phyloP scores from a whole-genome alignment of 2,329 filamentous ascomycete species.

The Chrysoporthe puriensis region DNA sequence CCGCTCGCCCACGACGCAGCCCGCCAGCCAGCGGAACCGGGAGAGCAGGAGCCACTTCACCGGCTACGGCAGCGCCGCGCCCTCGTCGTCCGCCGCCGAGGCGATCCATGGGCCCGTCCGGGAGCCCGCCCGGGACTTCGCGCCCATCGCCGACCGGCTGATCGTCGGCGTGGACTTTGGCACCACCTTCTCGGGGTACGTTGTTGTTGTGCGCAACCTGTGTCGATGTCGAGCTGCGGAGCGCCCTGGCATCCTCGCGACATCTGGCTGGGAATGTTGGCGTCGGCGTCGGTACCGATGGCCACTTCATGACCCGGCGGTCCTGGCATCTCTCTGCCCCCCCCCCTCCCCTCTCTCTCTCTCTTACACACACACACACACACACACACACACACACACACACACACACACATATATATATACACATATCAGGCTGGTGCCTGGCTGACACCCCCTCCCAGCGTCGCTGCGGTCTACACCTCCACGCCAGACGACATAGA shows the following conservation, averaged over 20 bases:
- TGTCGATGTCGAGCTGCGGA: background rate
- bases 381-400: too few relatives aligned
- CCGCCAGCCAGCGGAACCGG: conserved; percentile 52
- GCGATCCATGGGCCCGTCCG: conserved; percentile 65
- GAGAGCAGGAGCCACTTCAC: conserved; percentile 62
- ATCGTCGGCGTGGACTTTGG: conserved; percentile 84
- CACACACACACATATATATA: too few relatives aligned
- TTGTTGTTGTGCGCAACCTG: conserved; percentile 29
- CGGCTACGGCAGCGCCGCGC: conserved; percentile 49
- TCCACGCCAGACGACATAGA: conserved; percentile 79
- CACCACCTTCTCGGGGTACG: conserved; percentile 80
- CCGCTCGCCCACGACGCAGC: conserved; percentile 43
- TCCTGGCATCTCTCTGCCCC: background rate
- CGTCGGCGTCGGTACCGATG: too few relatives aligned
- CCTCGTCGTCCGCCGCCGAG: conserved; percentile 62
- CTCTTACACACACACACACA: background rate
- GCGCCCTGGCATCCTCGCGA: background rate
- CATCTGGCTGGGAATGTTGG: background rate
- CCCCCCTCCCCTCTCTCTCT: background rate
- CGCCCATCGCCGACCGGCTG: conserved; percentile 62
- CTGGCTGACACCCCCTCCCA: conserved; percentile 36
- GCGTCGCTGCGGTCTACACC: conserved; percentile 74
- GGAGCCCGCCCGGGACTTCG: conserved; percentile 57
- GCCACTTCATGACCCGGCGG: background rate
- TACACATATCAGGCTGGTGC: background rate